Evolutionary conservation across 2,329 filamentous ascomycete species (phyloP).

Genomic region (Penicillium olsonii): DNA sequence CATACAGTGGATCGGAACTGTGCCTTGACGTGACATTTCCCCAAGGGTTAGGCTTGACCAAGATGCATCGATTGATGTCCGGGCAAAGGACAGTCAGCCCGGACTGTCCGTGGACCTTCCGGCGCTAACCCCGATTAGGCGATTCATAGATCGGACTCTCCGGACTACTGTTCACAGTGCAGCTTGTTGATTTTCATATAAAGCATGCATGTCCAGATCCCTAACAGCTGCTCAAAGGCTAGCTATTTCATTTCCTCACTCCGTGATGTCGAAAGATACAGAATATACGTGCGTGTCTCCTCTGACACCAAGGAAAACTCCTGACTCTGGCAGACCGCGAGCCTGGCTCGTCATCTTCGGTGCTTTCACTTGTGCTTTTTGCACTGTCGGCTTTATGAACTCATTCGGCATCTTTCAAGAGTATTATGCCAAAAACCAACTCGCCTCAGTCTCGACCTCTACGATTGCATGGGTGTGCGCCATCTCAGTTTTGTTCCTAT

Average conservation of each 20-base stretch:
- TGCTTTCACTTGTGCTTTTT: constrained; percentile 34
- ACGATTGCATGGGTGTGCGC: constrained; percentile 40
- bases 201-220: too few relatives aligned
- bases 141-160: constrained; percentile 11
- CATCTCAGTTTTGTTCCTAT: constrained; percentile 35
- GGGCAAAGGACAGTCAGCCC: not conserved
- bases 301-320: not conserved
- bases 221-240: too few relatives aligned
- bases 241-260: too few relatives aligned
- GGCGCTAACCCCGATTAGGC: constrained; percentile 3
- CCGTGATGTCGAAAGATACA: not conserved
- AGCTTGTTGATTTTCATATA: not conserved
- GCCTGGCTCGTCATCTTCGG: constrained; percentile 33
- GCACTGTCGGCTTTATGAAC: constrained; percentile 42
- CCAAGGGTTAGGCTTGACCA: too few relatives aligned
- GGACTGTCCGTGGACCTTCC: constrained; percentile 31
- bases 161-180: not conserved
- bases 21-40: too few relatives aligned
- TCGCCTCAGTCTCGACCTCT: constrained; percentile 28
- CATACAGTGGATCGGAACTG: too few relatives aligned
- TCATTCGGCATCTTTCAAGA: constrained; percentile 40
- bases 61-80: too few relatives aligned
- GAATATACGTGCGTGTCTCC: constrained; percentile 28
- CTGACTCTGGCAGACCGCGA: constrained; percentile 18
- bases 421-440: constrained; percentile 31